Base-by-base conservation (phyloP, 2,329 filamentous ascomycete genomes). In the Hypoxylon sp. region DNA sequence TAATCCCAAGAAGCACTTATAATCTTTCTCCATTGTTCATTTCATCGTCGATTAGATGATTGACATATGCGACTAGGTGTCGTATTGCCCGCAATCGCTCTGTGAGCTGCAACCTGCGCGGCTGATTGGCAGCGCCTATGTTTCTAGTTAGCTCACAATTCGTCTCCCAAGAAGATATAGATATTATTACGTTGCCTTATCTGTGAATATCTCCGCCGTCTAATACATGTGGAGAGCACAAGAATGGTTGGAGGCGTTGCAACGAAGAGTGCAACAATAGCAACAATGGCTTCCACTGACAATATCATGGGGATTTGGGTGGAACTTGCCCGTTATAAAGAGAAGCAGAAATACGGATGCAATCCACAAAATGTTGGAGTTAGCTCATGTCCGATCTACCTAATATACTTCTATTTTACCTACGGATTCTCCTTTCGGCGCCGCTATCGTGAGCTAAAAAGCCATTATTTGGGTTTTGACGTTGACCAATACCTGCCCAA, bases 231-330 rank as follows among this genome's bases (percentile, higher is more conserved):
- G 6, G 6, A 32, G 3, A 52, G 11, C 9, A 52, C 17, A 13
- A 52, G 30, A 14, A 52, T 52, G 2, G 49, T 52, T 52, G 49
- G 49, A n/a, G 32, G 30, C 6, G 30, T 36, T 23, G 49, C 23
- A 13, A 38, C 28, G 11, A 52, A 38, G 17, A 52, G 49, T 23
- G 49, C 25, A 11, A 52, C n/a, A 19, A 52, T 52, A 28, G 30
- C 49, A 38, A 52, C 30, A 36, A 52, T 25, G 14, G 49, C 49
- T 38, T 52, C 49, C n/a, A 23, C 49, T 17, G 49, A 52, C 6
- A 52, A 38, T 5, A 6, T 1, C 49, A 52, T 52, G 13, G 7
- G 49, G 49, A 34, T 52, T 13, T 23, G 38, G 28, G 13, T 30
- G 49, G 11, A 13, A 19, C 4, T 36, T 34, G 32, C 28, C 1